Percentiles rank a stretch among this genome's conserved stretches.
phyloP scores from a whole-genome alignment of 345 rosid genomes.

The Garcia nutans region DNA sequence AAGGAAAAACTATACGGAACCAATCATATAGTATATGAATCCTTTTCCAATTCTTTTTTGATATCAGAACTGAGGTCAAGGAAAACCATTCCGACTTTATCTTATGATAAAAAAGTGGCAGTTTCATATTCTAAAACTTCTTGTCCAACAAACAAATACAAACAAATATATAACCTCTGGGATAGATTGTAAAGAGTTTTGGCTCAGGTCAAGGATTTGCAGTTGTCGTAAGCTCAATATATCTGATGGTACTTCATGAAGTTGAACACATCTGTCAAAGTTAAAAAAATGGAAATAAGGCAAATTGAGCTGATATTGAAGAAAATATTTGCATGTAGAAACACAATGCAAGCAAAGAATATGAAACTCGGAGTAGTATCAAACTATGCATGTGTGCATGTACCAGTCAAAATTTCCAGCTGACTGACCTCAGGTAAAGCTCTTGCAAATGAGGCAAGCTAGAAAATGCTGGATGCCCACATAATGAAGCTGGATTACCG shows the following conservation, averaged over 20 bases:
- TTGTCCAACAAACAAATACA: constrained; percentile 8
- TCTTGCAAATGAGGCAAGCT: constrained; percentile 65
- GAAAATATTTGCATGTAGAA: background rate
- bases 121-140: background rate
- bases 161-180: constrained; percentile 62
- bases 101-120: background rate
- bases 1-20: background rate
- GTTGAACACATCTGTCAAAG: constrained; percentile 61
- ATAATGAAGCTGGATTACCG: constrained; percentile 58
- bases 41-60: background rate
- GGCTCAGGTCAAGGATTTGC: constrained; percentile 73
- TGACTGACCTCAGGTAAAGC: constrained; percentile 80
- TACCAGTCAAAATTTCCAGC: constrained; percentile 11
- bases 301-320: constrained; percentile 11
- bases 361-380: background rate
- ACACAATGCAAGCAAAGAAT: background rate
- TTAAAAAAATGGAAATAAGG: constrained; percentile 15
- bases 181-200: constrained; percentile 66
- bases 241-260: constrained; percentile 64
- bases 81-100: background rate
- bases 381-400: background rate
- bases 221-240: constrained; percentile 57
- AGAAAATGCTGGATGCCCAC: constrained; percentile 58
- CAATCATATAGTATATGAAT: background rate
- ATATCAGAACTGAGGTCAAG: background rate